These are phyloP conservation scores for Suillus subluteus DNA, from an alignment of 768 basidiomycete genomes.

Conservation along the genomic window DNA sequence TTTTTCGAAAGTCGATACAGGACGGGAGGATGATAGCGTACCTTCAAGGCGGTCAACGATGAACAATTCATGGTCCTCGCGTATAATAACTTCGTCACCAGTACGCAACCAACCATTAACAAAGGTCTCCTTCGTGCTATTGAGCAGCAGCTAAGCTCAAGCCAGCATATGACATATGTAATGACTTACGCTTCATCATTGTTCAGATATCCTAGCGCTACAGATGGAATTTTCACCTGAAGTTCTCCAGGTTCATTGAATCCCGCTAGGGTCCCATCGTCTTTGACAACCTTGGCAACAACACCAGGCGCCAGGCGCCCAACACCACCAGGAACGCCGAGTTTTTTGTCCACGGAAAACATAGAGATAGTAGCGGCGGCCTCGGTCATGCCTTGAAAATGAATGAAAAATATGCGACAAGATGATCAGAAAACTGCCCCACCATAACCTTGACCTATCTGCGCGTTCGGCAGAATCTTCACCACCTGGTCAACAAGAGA, in stretches of 20 bases:
- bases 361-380: constrained; percentile 54
- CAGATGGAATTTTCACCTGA: constrained; percentile 44
- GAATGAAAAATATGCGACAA: background rate
- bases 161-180: background rate
- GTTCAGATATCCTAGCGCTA: constrained; percentile 51
- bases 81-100: constrained; percentile 65
- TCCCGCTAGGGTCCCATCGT: constrained; percentile 57
- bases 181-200: constrained; percentile 62
- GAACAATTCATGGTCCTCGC: constrained; percentile 57
- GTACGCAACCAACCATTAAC: constrained; percentile 74
- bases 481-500: constrained; percentile 51
- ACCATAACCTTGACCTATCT: constrained; percentile 72
- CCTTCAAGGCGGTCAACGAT: constrained; percentile 70
- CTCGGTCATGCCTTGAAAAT: constrained; percentile 64
- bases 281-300: constrained; percentile 55
- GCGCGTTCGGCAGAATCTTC: constrained; percentile 57
- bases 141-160: constrained; percentile 1
- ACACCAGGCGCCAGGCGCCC: constrained; percentile 57
- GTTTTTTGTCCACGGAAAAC: constrained; percentile 49
- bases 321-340: constrained; percentile 56
- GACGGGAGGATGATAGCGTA: constrained; percentile 19
- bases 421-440: constrained; percentile 5
- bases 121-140: constrained; percentile 71
- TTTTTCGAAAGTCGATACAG: background rate
- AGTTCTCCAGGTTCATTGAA: constrained; percentile 67